Percentiles rank a stretch among this genome's conserved stretches.
These are phyloP conservation scores for Tephrocybe sp. DNA, from an alignment of 768 basidiomycete genomes.

Conservation along the genomic window DNA sequence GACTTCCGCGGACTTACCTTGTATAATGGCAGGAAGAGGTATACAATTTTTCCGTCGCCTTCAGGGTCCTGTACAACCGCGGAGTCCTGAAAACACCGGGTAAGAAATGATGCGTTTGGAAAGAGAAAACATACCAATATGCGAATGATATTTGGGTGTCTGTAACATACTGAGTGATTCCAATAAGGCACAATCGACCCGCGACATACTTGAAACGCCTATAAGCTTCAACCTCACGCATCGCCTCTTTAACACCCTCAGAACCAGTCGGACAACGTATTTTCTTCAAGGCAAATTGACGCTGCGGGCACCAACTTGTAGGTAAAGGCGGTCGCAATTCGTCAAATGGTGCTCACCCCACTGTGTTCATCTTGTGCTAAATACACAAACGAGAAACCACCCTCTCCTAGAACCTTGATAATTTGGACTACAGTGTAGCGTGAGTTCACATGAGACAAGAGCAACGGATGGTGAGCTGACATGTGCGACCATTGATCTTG, in stretches of 20 bases:
- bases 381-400: constrained; percentile 92
- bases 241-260: constrained; percentile 85
- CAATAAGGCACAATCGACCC: background rate
- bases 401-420: constrained; percentile 90
- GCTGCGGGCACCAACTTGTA: constrained; percentile 37
- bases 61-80: constrained; percentile 92
- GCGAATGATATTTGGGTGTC: constrained; percentile 96
- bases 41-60: constrained; percentile 92
- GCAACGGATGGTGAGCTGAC: constrained; percentile 41
- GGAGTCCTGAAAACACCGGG: constrained; percentile 59
- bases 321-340: background rate
- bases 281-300: constrained; percentile 96
- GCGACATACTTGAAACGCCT: constrained; percentile 84
- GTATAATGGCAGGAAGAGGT: constrained; percentile 93
- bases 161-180: constrained; percentile 23
- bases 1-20: constrained; percentile 44
- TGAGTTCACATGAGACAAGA: constrained; percentile 12
- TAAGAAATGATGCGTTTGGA: constrained; percentile 9
- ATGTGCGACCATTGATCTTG: constrained; percentile 95
- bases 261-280: constrained; percentile 88
- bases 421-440: constrained; percentile 65
- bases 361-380: constrained; percentile 84
- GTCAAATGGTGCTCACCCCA: constrained; percentile 47
- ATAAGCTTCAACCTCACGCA: constrained; percentile 92
- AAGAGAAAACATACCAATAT: constrained; percentile 55